These are phyloP conservation scores for Cladophialophora carrionii DNA, from an alignment of 2,329 filamentous ascomycete genomes.

Conservation along the genomic window DNA sequence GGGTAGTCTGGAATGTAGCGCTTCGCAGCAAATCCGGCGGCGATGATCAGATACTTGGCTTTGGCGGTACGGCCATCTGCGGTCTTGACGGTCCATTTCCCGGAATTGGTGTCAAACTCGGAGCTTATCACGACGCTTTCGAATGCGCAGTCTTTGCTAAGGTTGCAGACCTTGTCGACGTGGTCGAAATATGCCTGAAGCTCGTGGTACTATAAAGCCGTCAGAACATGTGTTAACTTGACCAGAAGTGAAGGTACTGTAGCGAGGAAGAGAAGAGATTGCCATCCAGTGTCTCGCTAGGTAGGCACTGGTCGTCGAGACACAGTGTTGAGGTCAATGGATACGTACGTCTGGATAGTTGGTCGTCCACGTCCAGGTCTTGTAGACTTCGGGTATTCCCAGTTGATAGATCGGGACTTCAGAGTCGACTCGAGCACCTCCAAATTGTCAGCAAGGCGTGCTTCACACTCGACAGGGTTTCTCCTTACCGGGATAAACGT, in stretches of 20 bases:
- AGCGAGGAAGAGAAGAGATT: not conserved
- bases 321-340: not conserved
- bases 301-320: not conserved
- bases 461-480: not conserved
- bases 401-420: slow-evolving; percentile 55
- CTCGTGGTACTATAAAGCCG: slow-evolving; percentile 41
- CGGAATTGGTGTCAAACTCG: slow-evolving; percentile 44
- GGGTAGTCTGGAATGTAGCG: slow-evolving; percentile 63
- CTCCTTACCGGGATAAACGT: slow-evolving; percentile 42
- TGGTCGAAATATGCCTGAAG: slow-evolving; percentile 54
- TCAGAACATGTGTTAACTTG: not conserved
- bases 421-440: slow-evolving; percentile 54
- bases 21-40: slow-evolving; percentile 59
- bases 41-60: slow-evolving; percentile 52
- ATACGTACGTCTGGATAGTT: slow-evolving; percentile 40
- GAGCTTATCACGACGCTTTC: slow-evolving; percentile 49
- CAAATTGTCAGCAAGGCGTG: slow-evolving; percentile 18
- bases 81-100: slow-evolving; percentile 52
- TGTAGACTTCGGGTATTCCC: slow-evolving; percentile 53
- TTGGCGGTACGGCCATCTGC: slow-evolving; percentile 47
- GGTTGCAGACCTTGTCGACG: slow-evolving; percentile 50
- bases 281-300: not conserved
- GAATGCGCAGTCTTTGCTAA: slow-evolving; percentile 54
- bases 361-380: slow-evolving; percentile 42
- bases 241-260: not conserved